phyloP scores from a whole-genome alignment of 371 early-diverging fungal species.

The Apophysomyces elegans region DNA sequence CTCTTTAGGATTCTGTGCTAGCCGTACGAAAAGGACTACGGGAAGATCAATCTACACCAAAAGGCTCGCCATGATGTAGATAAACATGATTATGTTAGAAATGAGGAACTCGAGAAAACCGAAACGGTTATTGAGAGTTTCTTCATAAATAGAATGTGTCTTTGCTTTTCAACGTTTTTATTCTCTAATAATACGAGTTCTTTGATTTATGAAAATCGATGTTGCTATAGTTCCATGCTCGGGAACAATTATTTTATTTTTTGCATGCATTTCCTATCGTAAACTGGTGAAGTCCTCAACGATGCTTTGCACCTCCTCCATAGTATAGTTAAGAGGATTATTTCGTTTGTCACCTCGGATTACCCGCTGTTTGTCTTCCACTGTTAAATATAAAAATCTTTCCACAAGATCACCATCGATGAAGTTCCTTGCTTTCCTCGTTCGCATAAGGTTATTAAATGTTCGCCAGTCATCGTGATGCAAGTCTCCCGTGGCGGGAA shows the following conservation, averaged over 20 bases:
- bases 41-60: constrained; percentile 22
- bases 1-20: constrained; percentile 59
- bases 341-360: constrained; percentile 13
- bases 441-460: constrained; percentile 56
- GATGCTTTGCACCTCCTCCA: constrained; percentile 12
- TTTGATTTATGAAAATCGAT: too few species aligned
- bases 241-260: too few species aligned
- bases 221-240: too few species aligned
- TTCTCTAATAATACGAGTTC: too few species aligned
- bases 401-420: constrained; percentile 93
- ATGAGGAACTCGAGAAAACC: not conserved
- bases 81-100: too few species aligned
- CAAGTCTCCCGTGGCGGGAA: constrained; percentile 63
- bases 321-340: not conserved
- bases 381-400: constrained; percentile 65
- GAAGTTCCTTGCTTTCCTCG: constrained; percentile 53
- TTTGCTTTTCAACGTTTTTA: not conserved
- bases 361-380: constrained; percentile 43
- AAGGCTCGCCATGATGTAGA: not conserved
- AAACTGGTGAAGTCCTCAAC: constrained; percentile 11
- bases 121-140: not conserved
- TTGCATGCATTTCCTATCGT: not conserved
- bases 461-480: constrained; percentile 69
- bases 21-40: constrained; percentile 65
- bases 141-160: not conserved